A percentile compares a stretch with the other conserved stretches of the same genome.
Conservation (phyloP, 208 protist species). For the Porcisia hertigi region DNA sequence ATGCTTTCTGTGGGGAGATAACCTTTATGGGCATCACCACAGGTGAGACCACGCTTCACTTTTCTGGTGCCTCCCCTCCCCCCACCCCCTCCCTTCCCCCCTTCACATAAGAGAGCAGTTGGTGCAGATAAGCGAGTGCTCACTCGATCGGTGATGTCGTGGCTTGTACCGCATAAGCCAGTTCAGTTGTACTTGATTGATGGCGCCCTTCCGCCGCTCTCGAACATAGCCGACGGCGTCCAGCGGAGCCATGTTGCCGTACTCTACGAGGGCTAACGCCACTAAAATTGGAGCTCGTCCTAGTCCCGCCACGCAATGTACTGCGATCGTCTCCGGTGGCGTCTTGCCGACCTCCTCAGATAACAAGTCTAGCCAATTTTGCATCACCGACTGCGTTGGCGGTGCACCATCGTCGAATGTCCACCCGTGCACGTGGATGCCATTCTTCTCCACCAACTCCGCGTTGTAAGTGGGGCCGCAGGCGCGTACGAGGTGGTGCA, state of each 20-base stretch:
- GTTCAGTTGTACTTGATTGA: constrained; percentile 93
- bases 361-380: constrained; percentile 79
- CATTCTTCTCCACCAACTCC: constrained; percentile 60
- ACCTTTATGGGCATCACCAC: too few species aligned
- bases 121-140: constrained; percentile 30
- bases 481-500: constrained; percentile 84
- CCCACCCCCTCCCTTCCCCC: not conserved
- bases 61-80: too few species aligned
- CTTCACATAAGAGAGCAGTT: constrained; percentile 74
- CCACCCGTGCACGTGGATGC: constrained; percentile 83
- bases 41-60: too few species aligned
- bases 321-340: constrained; percentile 59
- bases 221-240: constrained; percentile 87
- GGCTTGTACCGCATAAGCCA: constrained; percentile 90
- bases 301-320: constrained; percentile 94
- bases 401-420: constrained; percentile 93
- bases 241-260: constrained; percentile 66
- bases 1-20: too few species aligned
- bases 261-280: constrained; percentile 91
- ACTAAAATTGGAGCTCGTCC: constrained; percentile 91
- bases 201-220: constrained; percentile 78
- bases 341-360: constrained; percentile 53
- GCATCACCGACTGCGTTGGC: constrained; percentile 76
- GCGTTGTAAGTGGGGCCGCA: constrained; percentile 87
- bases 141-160: constrained; percentile 30